Percentiles rank a stretch among this genome's conserved stretches.
phyloP scores from a whole-genome alignment of 805 yeast genomes.

The Starmerella gropengiesseri region DNA sequence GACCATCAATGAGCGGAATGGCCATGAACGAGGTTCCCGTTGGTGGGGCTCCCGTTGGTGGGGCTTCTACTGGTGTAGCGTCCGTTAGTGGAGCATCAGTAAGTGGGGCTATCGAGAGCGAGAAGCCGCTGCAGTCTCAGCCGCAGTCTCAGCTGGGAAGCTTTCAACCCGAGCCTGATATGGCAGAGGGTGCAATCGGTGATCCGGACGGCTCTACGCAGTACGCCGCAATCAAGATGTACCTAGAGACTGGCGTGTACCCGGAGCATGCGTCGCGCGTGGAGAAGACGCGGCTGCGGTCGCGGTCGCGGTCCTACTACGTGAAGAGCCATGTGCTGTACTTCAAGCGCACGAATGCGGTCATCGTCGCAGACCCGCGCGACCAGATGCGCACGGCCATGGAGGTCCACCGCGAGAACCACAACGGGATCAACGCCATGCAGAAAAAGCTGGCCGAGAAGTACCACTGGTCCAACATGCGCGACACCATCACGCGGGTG shows the following conservation, averaged over 20 bases:
- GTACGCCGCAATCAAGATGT: constrained; percentile 66
- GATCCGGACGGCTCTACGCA: constrained; percentile 8
- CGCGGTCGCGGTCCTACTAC: constrained; percentile 65
- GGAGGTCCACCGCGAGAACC: constrained; percentile 52
- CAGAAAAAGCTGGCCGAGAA: constrained; percentile 65
- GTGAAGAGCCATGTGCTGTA: constrained; percentile 60
- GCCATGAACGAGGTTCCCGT: neutral
- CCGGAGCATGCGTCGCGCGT: constrained; percentile 74
- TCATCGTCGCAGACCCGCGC: constrained; percentile 62
- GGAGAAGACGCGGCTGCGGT: constrained; percentile 78
- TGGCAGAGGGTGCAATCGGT: neutral
- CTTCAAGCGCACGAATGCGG: constrained; percentile 56
- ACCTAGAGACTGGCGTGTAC: constrained; percentile 72
- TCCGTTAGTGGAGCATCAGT: too few relatives aligned
- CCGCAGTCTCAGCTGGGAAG: neutral
- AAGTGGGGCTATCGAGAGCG: neutral
- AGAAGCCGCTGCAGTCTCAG: neutral
- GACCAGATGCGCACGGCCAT: constrained; percentile 66
- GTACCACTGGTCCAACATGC: constrained; percentile 86
- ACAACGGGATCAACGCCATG: constrained; percentile 82
- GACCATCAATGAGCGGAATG: too few relatives aligned
- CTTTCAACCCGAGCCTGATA: neutral
- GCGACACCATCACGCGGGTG: constrained; percentile 73
- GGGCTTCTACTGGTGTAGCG: neutral
- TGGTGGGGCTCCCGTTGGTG: neutral